Evolutionary conservation across 768 basidiomycete genomes (phyloP).

Genomic region (Amanita rubescens): DNA sequence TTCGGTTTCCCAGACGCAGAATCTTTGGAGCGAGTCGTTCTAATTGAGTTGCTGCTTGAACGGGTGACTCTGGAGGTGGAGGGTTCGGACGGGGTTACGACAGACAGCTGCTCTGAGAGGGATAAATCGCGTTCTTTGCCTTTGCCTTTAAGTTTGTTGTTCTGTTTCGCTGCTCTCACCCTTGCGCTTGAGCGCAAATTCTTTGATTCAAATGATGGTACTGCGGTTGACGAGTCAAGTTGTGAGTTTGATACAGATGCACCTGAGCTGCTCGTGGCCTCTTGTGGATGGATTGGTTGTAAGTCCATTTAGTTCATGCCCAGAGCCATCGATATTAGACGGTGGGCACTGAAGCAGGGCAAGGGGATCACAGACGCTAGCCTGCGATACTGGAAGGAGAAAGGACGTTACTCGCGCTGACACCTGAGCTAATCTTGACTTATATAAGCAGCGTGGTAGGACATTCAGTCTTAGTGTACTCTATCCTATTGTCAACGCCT

Average conservation of each 20-base stretch:
- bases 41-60: slow-evolving; percentile 28
- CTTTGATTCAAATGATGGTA: slow-evolving; percentile 43
- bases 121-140: slow-evolving; percentile 45
- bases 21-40: slow-evolving; percentile 51
- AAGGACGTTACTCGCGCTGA: slow-evolving; percentile 24
- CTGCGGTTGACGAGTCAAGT: slow-evolving; percentile 29
- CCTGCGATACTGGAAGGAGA: slow-evolving; percentile 24
- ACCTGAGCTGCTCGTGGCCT: slow-evolving; percentile 66
- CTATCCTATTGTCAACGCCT: slow-evolving; percentile 15
- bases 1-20: slow-evolving; percentile 49
- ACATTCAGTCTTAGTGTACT: too few relatives aligned
- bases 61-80: slow-evolving; percentile 36
- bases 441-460: slow-evolving; percentile 46
- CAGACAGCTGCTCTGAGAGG: slow-evolving; percentile 24
- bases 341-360: slow-evolving; percentile 28
- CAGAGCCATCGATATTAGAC: slow-evolving; percentile 75
- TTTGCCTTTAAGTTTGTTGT: slow-evolving; percentile 51
- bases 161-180: slow-evolving; percentile 69
- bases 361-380: slow-evolving; percentile 22
- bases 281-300: slow-evolving; percentile 63
- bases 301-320: slow-evolving; percentile 89
- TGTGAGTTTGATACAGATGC: slow-evolving; percentile 37
- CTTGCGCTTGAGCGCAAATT: slow-evolving; percentile 68
- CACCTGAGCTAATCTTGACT: slow-evolving; percentile 23
- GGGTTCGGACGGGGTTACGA: slow-evolving; percentile 24